Percentiles rank a stretch among this genome's conserved stretches.
Conservation (phyloP, 2,329 filamentous ascomycete genomes). For the Xylaria multiplex region DNA sequence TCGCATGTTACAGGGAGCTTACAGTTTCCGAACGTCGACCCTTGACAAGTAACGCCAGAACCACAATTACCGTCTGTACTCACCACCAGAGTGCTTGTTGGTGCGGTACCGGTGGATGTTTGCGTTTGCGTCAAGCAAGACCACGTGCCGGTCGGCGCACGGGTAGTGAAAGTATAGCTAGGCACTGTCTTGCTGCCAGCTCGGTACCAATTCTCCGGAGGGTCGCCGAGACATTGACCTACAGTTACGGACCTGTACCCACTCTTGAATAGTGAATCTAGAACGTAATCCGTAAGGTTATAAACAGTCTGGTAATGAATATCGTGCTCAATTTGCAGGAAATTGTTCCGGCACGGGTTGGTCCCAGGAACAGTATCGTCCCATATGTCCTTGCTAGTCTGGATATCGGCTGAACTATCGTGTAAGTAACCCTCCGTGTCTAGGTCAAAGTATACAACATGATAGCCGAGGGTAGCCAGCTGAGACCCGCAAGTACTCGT, state of each 20-base stretch:
- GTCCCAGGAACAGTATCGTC: slow-evolving; percentile 49
- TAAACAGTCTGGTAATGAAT: slow-evolving; percentile 59
- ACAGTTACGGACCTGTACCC: slow-evolving; percentile 62
- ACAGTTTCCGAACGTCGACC: slow-evolving; percentile 47
- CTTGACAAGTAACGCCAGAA: slow-evolving; percentile 43
- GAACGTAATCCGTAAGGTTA: slow-evolving; percentile 58
- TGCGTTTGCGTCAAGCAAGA: slow-evolving; percentile 39
- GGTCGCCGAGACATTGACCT: slow-evolving; percentile 65
- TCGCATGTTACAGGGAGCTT: slow-evolving; percentile 35
- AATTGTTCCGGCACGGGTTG: slow-evolving; percentile 46
- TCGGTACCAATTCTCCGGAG: slow-evolving; percentile 64
- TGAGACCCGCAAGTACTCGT: slow-evolving; percentile 42
- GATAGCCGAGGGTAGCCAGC: slow-evolving; percentile 47
- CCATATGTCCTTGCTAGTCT: slow-evolving; percentile 52
- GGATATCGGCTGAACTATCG: slow-evolving; percentile 48
- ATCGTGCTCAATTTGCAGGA: slow-evolving; percentile 57
- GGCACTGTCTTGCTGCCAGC: slow-evolving; percentile 44
- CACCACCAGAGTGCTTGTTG: slow-evolving; percentile 41
- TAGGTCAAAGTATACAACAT: slow-evolving; percentile 48
- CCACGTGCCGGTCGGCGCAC: slow-evolving; percentile 46
- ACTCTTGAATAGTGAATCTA: slow-evolving; percentile 53
- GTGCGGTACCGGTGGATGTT: slow-evolving; percentile 33
- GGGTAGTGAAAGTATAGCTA: slow-evolving; percentile 44
- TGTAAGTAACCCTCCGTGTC: slow-evolving; percentile 50
- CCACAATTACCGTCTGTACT: slow-evolving; percentile 46